Evolutionary conservation across 2,329 filamentous ascomycete species (phyloP).

Genomic region (Furcasterigmium sp.): DNA sequence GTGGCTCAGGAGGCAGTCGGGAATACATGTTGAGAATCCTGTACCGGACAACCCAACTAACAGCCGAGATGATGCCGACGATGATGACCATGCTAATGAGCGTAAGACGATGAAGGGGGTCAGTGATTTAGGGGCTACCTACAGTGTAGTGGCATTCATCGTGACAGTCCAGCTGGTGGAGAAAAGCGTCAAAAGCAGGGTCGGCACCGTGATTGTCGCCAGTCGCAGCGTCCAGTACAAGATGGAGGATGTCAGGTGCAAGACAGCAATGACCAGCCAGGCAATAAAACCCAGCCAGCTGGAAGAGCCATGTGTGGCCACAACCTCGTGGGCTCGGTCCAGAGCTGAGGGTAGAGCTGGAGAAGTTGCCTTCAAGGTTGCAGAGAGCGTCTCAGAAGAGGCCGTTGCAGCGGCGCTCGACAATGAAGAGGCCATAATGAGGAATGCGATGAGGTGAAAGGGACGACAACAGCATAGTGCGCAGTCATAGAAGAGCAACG

Average conservation of each 20-base stretch:
- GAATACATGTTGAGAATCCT: conserved; percentile 97
- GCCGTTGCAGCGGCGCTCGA: conserved; percentile 29
- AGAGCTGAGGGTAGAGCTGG: conserved; percentile 31
- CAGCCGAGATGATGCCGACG: conserved; percentile 70
- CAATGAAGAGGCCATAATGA: conserved; percentile 35
- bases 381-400: conserved; percentile 22
- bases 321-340: conserved; percentile 27
- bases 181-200: conserved; percentile 82
- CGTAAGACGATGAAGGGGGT: not conserved
- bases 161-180: conserved; percentile 94
- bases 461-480: conserved; percentile 11
- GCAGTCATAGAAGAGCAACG: conserved; percentile 5
- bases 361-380: conserved; percentile 22
- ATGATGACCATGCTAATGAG: conserved; percentile 66
- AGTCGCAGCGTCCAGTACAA: conserved; percentile 80
- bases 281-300: conserved; percentile 56
- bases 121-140: conserved; percentile 24
- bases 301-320: conserved; percentile 27
- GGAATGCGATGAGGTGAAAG: conserved; percentile 8
- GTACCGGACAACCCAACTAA: conserved; percentile 93
- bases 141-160: conserved; percentile 97
- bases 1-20: conserved; percentile 85
- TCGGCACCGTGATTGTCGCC: conserved; percentile 81
- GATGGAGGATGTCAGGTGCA: conserved; percentile 52
- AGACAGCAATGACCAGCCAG: conserved; percentile 45